phyloP scores from a whole-genome alignment of 768 basidiomycete genomes.

The Leccinum truebloodii region DNA sequence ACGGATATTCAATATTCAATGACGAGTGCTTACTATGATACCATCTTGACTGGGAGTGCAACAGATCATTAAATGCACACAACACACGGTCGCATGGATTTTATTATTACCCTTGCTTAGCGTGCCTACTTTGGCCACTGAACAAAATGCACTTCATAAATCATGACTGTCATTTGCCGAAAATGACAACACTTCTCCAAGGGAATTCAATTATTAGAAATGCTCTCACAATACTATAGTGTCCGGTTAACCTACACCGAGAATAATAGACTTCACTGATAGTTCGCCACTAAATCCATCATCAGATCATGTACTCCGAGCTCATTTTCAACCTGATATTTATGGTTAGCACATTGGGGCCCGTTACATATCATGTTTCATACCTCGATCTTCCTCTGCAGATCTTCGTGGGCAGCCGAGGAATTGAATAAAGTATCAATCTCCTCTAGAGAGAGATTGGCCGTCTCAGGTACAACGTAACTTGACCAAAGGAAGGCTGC shows the following conservation, averaged over 20 bases:
- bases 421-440: conserved; percentile 69
- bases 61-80: neutral
- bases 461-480: conserved; percentile 72
- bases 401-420: conserved; percentile 57
- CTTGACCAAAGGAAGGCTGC: conserved; percentile 72
- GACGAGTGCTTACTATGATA: neutral
- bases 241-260: neutral
- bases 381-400: conserved; percentile 53
- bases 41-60: neutral
- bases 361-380: neutral
- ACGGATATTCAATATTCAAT: neutral
- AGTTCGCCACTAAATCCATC: conserved; percentile 32
- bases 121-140: neutral
- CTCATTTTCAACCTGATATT: conserved; percentile 55
- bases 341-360: conserved; percentile 1
- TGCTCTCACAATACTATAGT: neutral
- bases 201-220: neutral
- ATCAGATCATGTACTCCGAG: conserved; percentile 52
- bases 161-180: neutral
- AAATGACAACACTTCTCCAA: neutral
- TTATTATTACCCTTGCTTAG: neutral
- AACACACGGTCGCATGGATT: neutral
- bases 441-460: conserved; percentile 73
- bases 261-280: conserved; percentile 7
- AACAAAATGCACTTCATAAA: neutral